Percentiles rank a stretch among this genome's conserved stretches.
These are phyloP conservation scores for Smittium culicis DNA, from an alignment of 371 early-diverging fungal genomes.

Conservation along the genomic window DNA sequence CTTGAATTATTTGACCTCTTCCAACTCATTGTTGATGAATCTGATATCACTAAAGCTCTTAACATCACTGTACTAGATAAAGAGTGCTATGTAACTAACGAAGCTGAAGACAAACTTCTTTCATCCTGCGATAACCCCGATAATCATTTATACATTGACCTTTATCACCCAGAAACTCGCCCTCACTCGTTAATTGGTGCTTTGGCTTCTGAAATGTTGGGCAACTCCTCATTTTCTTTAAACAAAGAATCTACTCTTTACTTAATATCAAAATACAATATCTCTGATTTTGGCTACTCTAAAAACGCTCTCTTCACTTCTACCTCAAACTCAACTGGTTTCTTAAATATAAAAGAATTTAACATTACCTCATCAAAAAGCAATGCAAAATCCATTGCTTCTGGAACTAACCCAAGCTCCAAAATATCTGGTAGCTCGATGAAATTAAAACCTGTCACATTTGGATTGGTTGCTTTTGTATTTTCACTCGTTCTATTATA, in stretches of 20 bases:
- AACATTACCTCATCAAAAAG: background rate
- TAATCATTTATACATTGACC: conserved; percentile 5
- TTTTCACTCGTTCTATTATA: no score
- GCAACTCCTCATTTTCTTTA: background rate
- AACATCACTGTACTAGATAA: background rate
- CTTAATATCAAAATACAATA: background rate
- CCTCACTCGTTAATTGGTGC: conserved; percentile 8
- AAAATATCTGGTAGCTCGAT: no score
- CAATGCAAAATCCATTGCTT: background rate
- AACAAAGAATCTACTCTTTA: background rate
- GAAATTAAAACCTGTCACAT: no score
- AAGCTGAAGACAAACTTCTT: background rate
- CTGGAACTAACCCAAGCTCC: no score
- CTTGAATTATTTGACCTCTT: background rate
- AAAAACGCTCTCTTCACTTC: background rate
- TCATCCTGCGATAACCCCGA: background rate
- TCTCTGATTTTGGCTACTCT: background rate
- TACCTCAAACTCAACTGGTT: background rate
- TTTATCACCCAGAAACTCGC: conserved; percentile 8
- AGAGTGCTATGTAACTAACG: conserved; percentile 2
- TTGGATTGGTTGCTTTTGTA: no score
- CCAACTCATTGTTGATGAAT: background rate
- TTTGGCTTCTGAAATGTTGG: background rate
- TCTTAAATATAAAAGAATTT: conserved; percentile 1
- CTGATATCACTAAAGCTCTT: background rate